Base-by-base conservation (phyloP, 352 stramenopile genomes). In the Pythium phragmitis region DNA sequence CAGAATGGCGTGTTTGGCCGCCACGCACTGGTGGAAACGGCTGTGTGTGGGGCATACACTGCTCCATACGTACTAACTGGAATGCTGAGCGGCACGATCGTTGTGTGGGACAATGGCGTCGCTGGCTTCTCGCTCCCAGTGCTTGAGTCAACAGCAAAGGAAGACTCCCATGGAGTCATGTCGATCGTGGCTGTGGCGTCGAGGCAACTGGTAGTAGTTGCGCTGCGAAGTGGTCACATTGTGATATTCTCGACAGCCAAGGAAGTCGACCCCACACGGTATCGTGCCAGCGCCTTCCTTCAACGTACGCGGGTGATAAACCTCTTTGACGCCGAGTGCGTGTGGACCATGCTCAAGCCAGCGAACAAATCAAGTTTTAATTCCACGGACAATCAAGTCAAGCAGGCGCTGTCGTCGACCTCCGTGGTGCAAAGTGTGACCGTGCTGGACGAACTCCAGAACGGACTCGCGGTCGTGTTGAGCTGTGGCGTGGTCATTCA, bases 1-100 rank as follows among this genome's bases (percentile, higher is more conserved):
- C 79, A 90, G 30, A 74, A 77, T 54, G 80, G 83, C 0, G 72
- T 92, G 0, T 92, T 92, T 54, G 83, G 83, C 13, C 77, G 80
- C 11, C 79, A 88, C 48, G 80, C 83, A 9, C 56, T 88, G 4
- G 62, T 82, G 0, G 75, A 89, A 57, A 82, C 79, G 0, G 69
- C 78, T 21, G 19, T 79, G 4, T 90, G 80, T 30, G 80, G 65
- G 16, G 61, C 70, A 19, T 72, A 69, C 14, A 67, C 85, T 0
- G 41, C 60, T 41, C 75, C 70, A 28, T 92, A 85, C 33, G 71
- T 86, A 4, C 17, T 92, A 6, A 89, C 79, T 0, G 83, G 80
- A 19, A 84, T 73, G 21, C 61, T 73, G 33, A 76, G 78, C 41
- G 81, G 79, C 12, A 67, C 59, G 1, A 51, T 92, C 14, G 61